phyloP scores from a whole-genome alignment of 1,139 yeast genomes.

The Zygosaccharomyces sapae region DNA sequence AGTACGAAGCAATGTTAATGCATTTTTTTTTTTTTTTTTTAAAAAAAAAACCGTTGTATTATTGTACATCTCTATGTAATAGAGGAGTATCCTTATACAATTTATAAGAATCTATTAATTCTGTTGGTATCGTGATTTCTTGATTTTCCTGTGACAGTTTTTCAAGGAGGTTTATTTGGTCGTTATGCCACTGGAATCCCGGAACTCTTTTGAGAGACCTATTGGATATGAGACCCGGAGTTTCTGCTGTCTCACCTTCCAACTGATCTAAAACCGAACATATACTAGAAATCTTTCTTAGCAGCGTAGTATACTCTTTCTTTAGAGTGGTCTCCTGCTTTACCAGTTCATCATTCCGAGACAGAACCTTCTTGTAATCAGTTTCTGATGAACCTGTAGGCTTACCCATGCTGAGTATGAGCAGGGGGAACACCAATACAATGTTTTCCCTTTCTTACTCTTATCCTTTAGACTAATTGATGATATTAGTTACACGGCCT shows the following conservation, averaged over 20 bases:
- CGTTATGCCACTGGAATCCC: conserved; percentile 30
- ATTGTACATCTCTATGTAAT: conserved; percentile 22
- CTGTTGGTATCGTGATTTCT: conserved; percentile 26
- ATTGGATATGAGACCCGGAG: conserved; percentile 19
- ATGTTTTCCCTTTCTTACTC: neutral
- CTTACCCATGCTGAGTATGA: conserved; percentile 4
- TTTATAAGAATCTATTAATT: conserved; percentile 28
- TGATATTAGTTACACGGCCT: neutral
- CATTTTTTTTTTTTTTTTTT: conserved; percentile 5
- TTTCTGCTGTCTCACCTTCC: conserved; percentile 17
- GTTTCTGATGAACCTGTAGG: conserved; percentile 10
- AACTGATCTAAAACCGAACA: conserved; percentile 25
- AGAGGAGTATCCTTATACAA: conserved; percentile 30
- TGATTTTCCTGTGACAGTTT: conserved; percentile 13
- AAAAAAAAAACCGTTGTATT: neutral
- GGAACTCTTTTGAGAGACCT: conserved; percentile 24
- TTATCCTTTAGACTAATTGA: neutral
- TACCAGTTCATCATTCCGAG: conserved; percentile 32
- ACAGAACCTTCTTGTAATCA: conserved; percentile 17
- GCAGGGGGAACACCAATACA: neutral
- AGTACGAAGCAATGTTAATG: conserved; percentile 1
- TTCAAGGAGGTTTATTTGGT: conserved; percentile 20
- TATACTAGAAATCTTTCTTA: conserved; percentile 33
- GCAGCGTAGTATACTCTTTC: conserved; percentile 33
- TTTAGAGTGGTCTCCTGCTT: conserved; percentile 32